Evolutionary conservation across 2,329 filamentous ascomycete species (phyloP).

Genomic region (Parastagonospora nodorum): DNA sequence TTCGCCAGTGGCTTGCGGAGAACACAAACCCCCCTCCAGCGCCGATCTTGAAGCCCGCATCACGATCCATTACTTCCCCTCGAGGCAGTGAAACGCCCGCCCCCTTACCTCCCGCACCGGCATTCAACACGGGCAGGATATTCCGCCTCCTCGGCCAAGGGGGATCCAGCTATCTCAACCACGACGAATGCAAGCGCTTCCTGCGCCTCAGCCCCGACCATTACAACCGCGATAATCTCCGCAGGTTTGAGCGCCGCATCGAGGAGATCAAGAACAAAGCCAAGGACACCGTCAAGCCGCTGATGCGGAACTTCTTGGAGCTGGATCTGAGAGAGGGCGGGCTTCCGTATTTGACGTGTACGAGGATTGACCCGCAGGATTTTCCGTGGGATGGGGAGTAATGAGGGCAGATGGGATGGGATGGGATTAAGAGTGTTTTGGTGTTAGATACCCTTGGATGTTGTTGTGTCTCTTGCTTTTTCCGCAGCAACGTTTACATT

Average conservation of each 20-base stretch:
- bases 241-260: conserved; percentile 82
- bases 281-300: conserved; percentile 77
- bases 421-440: conserved; percentile 5
- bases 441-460: conserved; percentile 22
- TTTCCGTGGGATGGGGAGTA: conserved; percentile 62
- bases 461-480: conserved; percentile 4
- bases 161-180: conserved; percentile 70
- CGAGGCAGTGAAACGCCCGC: conserved; percentile 29
- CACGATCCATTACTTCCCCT: conserved; percentile 38
- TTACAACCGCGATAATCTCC: conserved; percentile 84
- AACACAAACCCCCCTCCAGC: conserved; percentile 76
- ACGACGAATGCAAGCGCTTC: conserved; percentile 90
- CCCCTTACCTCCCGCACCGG: conserved; percentile 45
- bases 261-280: conserved; percentile 88
- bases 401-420: not conserved
- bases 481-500: not conserved
- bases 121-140: conserved; percentile 69
- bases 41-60: conserved; percentile 53
- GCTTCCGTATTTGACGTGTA: conserved; percentile 69
- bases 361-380: conserved; percentile 64
- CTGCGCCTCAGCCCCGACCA: conserved; percentile 81
- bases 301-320: conserved; percentile 86
- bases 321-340: conserved; percentile 67
- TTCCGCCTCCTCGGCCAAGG: conserved; percentile 77
- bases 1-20: conserved; percentile 91